Percentiles rank a stretch among this genome's conserved stretches.
phyloP scores from a whole-genome alignment of 371 early-diverging fungal species.

The Conidiobolus incongruus region DNA sequence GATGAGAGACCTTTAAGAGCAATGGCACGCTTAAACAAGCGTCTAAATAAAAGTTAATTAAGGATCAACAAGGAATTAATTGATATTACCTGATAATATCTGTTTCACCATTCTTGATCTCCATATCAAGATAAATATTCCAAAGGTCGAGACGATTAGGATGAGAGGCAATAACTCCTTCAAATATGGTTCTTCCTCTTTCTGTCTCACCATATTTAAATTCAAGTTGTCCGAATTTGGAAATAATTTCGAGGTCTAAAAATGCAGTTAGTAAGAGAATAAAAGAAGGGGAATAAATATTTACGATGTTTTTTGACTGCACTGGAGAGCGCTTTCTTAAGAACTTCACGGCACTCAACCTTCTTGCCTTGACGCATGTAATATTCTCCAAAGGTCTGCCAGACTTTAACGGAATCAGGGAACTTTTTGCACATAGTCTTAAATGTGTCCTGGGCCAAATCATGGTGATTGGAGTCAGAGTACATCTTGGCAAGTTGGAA shows the following conservation, averaged over 20 bases:
- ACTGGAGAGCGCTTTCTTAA: conserved; percentile 50
- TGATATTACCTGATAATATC: conserved; percentile 29
- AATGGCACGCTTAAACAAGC: conserved; percentile 73
- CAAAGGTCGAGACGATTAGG: conserved; percentile 90
- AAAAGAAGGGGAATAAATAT: conserved; percentile 2
- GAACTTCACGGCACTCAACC: conserved; percentile 52
- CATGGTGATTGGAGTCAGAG: conserved; percentile 51
- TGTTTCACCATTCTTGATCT: conserved; percentile 45
- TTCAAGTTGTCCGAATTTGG: conserved; percentile 84
- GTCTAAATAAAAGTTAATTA: conserved; percentile 18
- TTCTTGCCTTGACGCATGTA: conserved; percentile 39
- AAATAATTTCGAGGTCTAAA: conserved; percentile 24
- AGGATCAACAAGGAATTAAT: not conserved
- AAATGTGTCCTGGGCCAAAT: conserved; percentile 51
- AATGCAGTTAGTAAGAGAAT: not conserved
- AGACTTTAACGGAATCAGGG: conserved; percentile 64
- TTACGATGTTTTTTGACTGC: conserved; percentile 79
- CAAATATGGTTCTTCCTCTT: conserved; percentile 87
- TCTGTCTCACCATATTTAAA: conserved; percentile 85
- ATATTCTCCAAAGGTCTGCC: conserved; percentile 64
- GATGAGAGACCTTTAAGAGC: conserved; percentile 64
- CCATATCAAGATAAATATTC: conserved; percentile 90
- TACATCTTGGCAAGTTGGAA: conserved; percentile 72
- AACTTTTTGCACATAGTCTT: conserved; percentile 62
- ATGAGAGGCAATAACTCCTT: conserved; percentile 72